Conservation (phyloP, 2,329 filamentous ascomycete species). For the Arthroderma sp. region DNA sequence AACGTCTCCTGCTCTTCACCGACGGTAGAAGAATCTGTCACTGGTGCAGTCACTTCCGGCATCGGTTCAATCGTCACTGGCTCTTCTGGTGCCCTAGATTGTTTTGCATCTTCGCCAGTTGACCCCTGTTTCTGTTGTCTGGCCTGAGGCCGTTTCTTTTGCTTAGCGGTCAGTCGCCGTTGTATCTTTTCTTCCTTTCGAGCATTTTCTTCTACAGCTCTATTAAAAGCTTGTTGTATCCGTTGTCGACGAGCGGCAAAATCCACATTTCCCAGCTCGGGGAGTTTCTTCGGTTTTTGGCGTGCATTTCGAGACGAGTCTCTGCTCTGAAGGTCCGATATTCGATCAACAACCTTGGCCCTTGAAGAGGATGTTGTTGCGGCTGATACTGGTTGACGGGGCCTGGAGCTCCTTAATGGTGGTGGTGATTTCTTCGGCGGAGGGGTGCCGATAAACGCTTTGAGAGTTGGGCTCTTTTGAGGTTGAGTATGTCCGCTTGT, state of each 20-base stretch:
- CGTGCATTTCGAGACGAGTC: slow-evolving; percentile 21
- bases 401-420: slow-evolving; percentile 63
- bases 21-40: neutral
- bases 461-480: slow-evolving; percentile 47
- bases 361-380: slow-evolving; percentile 61
- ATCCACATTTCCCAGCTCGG: slow-evolving; percentile 63
- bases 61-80: neutral
- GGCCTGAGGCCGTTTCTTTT: slow-evolving; percentile 11
- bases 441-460: slow-evolving; percentile 60
- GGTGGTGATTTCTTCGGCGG: slow-evolving; percentile 61
- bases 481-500: slow-evolving; percentile 23
- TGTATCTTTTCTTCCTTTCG: slow-evolving; percentile 44
- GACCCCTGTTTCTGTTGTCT: slow-evolving; percentile 2
- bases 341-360: slow-evolving; percentile 49
- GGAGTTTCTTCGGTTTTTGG: slow-evolving; percentile 30
- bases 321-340: slow-evolving; percentile 31
- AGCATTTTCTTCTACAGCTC: slow-evolving; percentile 58
- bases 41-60: neutral
- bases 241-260: slow-evolving; percentile 70
- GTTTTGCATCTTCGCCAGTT: neutral
- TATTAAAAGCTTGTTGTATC: slow-evolving; percentile 74
- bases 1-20: slow-evolving; percentile 6
- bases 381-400: slow-evolving; percentile 63
- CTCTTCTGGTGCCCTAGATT: neutral
- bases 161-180: slow-evolving; percentile 14